Percentiles rank a stretch among this genome's conserved stretches.
phyloP scores from a whole-genome alignment of 148 eudicot species.

The Suaeda aralocaspica region DNA sequence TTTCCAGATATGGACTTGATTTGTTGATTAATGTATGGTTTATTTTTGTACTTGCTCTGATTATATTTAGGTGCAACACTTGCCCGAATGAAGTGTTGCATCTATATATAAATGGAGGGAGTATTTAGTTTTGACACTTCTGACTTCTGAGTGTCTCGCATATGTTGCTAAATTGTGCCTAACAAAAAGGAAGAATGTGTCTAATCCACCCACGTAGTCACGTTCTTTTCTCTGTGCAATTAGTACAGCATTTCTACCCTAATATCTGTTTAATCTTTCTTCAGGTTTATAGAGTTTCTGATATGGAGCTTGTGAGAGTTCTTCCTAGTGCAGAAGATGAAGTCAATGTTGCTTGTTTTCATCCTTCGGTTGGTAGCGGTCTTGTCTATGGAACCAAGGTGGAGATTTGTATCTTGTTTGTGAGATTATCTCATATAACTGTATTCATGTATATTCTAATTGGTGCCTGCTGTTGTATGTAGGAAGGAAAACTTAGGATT shows the following conservation, averaged over 20 bases:
- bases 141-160: no score
- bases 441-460: conserved; percentile 9
- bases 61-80: no score
- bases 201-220: no score
- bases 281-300: conserved; percentile 91
- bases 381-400: conserved; percentile 99
- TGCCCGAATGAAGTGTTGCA: no score
- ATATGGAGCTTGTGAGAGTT: conserved; percentile 98
- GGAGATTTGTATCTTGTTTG: not conserved
- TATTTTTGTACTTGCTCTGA: no score
- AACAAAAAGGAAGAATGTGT: no score
- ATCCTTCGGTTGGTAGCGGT: conserved; percentile 90
- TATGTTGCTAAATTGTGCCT: no score
- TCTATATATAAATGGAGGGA: no score
- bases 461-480: conserved; percentile 23
- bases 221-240: not conserved
- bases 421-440: not conserved
- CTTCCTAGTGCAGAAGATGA: conserved; percentile 99
- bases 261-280: conserved; percentile 22
- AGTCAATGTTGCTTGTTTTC: conserved; percentile 99
- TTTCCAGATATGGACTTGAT: not conserved
- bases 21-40: not conserved
- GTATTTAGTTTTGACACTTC: no score
- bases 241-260: not conserved
- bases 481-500: conserved; percentile 98